Evolutionary conservation across 371 early-diverging fungal species (phyloP), one percentile per base, ranked within the genome.

Genomic region (Syncephalastrum racemosum): DNA sequence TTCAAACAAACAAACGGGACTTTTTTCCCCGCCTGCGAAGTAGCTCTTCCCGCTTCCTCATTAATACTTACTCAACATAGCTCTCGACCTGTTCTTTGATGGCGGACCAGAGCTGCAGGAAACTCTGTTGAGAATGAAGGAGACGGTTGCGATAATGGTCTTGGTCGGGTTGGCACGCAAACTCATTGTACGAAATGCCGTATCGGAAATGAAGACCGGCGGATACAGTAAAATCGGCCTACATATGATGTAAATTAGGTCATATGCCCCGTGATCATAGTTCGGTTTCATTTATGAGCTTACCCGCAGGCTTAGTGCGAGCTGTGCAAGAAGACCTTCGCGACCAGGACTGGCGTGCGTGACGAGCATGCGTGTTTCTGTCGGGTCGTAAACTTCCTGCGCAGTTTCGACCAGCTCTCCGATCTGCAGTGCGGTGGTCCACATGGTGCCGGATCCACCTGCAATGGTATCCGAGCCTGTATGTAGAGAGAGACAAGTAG

Each of bases 181-280:
- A 84, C 53, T 84, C 87, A 45, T 84, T 86, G 59, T 84, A 86
- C 18, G 83, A 80, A 62, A 84, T 82, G n/a, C 81, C 82, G 47
- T 86, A 86, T 27, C 87, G 83, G 70, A 84, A 84, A 61, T 86
- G 87, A 53, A 86, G 64, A 42, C 87, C 85, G 18, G 83, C 85
- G 20, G 87, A 86, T 14, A 86, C 76, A 13, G 87, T 84, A 55
- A 84, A 84, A 58, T 86, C 87, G 45, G 80, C 87, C 81, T 84
- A 63, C 25, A 39, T 41, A 44, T 20, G 31, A 56, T 13, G 24
- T 22, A 54, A 8, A 24, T 16, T 18, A 36, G 24, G 27, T 16
- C 20, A 54, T 15, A n/a, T 40, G 16, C 41, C 44, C 47, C 16
- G 22, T 36, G 13, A 40, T 23, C 50, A 48, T 36, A 18, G n/a